Percentiles rank a stretch among this genome's conserved stretches.
These are phyloP conservation scores for Chytridium lagenaria DNA, from an alignment of 371 early-diverging fungal genomes.

Conservation along the genomic window DNA sequence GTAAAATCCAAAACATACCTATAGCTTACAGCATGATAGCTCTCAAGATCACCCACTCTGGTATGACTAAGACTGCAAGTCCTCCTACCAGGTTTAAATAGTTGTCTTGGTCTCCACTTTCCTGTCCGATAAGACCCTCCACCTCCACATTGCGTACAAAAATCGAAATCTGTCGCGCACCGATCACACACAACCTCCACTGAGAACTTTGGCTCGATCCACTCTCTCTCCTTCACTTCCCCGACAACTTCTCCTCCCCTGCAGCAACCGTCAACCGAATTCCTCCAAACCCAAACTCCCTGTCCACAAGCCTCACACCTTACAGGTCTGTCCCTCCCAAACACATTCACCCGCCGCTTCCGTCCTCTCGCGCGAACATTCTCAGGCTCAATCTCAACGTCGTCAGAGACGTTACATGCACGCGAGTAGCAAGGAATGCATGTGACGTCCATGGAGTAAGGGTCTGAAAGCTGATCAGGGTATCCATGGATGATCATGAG, in stretches of 20 bases:
- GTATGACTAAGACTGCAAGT: slow-evolving; percentile 13
- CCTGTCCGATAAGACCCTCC: slow-evolving; percentile 10
- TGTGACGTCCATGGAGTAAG: slow-evolving; percentile 1
- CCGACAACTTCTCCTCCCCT: background rate
- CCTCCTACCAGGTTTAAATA: background rate
- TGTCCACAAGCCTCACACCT: slow-evolving; percentile 13
- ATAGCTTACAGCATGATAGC: slow-evolving; percentile 5
- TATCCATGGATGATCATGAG: slow-evolving; percentile 4
- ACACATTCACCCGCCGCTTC: slow-evolving; percentile 7
- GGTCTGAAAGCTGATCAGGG: background rate
- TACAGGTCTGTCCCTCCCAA: slow-evolving; percentile 4
- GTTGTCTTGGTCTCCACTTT: slow-evolving; percentile 14
- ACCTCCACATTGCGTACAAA: slow-evolving; percentile 9
- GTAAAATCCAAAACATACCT: too few relatives aligned
- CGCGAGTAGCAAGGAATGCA: slow-evolving; percentile 6
- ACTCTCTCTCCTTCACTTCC: background rate
- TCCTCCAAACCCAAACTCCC: slow-evolving; percentile 12
- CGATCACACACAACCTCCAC: slow-evolving; percentile 5
- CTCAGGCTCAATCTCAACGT: background rate
- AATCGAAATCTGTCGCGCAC: background rate
- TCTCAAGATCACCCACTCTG: slow-evolving; percentile 13
- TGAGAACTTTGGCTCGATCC: background rate
- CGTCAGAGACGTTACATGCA: background rate
- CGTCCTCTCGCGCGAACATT: background rate
- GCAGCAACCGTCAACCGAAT: background rate